A percentile compares a stretch with the other conserved stretches of the same genome.
phyloP scores from a whole-genome alignment of 768 basidiomycete species.

The Dendrothele bispora region DNA sequence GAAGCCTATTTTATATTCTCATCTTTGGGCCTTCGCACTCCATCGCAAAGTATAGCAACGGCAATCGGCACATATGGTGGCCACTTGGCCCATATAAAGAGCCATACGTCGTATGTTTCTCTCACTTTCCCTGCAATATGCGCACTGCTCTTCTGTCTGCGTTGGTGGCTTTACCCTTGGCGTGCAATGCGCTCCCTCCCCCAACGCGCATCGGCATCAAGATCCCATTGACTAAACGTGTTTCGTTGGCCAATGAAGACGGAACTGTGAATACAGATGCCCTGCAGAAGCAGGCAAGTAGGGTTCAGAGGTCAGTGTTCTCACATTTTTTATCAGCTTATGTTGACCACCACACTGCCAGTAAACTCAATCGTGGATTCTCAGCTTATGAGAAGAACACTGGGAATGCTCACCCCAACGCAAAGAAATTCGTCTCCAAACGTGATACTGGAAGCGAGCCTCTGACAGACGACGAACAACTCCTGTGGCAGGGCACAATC shows the following conservation, averaged over 20 bases:
- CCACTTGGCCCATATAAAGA: too few species aligned
- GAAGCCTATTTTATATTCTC: too few species aligned
- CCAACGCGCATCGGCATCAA: constrained; percentile 10
- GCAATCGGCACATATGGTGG: too few species aligned
- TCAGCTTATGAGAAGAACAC: constrained; percentile 45
- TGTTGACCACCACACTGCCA: constrained; percentile 13
- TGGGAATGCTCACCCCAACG: constrained; percentile 36
- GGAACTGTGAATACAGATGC: constrained; percentile 23
- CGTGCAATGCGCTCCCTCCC: constrained; percentile 12
- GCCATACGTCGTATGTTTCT: too few species aligned
- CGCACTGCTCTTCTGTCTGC: too few species aligned
- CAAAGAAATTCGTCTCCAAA: constrained; percentile 17
- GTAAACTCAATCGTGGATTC: constrained; percentile 45
- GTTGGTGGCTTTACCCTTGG: constrained; percentile 10
- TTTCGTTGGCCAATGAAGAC: constrained; percentile 14
- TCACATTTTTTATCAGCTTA: background rate
- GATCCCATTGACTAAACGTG: constrained; percentile 29
- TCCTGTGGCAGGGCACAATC: constrained; percentile 47
- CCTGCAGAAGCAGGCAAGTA: constrained; percentile 22
- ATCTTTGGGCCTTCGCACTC: too few species aligned
- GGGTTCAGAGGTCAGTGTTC: constrained; percentile 18
- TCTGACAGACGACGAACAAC: constrained; percentile 34
- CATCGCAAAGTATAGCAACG: too few species aligned
- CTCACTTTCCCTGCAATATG: too few species aligned
- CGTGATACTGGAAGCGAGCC: constrained; percentile 27